Conservation (phyloP, 805 yeast genomes). For the Ogataea polymorpha region DNA sequence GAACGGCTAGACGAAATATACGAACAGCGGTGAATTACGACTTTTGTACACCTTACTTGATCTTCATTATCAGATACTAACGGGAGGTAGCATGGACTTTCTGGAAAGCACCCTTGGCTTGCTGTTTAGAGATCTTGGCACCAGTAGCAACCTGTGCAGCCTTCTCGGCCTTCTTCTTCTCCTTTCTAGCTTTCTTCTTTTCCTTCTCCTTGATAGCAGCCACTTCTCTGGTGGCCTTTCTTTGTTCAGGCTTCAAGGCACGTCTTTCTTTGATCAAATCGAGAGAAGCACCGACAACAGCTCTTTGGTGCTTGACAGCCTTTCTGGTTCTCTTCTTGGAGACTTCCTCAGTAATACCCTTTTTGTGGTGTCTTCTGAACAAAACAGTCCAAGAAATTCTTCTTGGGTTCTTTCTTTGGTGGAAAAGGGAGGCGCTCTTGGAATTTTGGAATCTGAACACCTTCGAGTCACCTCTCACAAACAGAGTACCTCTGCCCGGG, state of each 20-base stretch:
- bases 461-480: constrained; percentile 99
- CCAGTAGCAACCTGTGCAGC: constrained; percentile 79
- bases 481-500: constrained; percentile 99
- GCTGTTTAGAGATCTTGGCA: constrained; percentile 86
- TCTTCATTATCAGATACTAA: constrained; percentile 43
- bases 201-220: constrained; percentile 81
- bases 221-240: constrained; percentile 96
- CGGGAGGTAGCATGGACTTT: constrained; percentile 96
- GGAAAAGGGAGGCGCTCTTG: constrained; percentile 96
- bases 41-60: constrained; percentile 4
- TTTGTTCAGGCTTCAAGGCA: constrained; percentile 90
- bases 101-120: constrained; percentile 97
- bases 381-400: constrained; percentile 99
- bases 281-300: constrained; percentile 98
- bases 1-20: constrained; percentile 25
- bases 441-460: constrained; percentile 98
- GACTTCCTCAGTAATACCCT: constrained; percentile 98
- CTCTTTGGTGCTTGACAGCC: constrained; percentile 98
- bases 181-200: constrained; percentile 88
- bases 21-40: constrained; percentile 10
- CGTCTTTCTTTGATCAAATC: constrained; percentile 98
- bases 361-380: constrained; percentile 99
- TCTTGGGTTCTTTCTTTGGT: constrained; percentile 99
- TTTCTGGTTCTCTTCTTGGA: constrained; percentile 96
- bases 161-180: constrained; percentile 92